These are phyloP conservation scores for Saccharomyces hybrid DNA, from an alignment of 1,139 yeast genomes.

Conservation along the genomic window DNA sequence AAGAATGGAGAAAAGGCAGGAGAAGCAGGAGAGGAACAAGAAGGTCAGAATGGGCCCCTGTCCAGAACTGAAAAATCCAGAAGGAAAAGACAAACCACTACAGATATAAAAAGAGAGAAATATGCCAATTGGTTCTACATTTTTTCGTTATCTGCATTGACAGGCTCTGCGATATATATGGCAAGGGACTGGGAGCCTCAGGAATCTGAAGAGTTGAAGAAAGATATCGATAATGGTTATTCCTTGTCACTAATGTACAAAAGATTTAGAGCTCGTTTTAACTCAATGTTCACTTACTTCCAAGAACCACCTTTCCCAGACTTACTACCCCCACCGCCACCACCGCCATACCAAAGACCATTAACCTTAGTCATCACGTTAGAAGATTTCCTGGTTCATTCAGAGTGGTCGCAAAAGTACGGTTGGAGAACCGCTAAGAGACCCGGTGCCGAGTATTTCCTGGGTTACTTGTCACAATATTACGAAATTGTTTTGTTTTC, in stretches of 20 bases:
- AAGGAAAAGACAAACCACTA: constrained; percentile 51
- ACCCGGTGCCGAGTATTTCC: constrained; percentile 95
- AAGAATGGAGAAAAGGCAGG: constrained; percentile 10
- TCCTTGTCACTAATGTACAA: constrained; percentile 56
- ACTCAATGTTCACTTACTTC: constrained; percentile 73
- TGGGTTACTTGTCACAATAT: constrained; percentile 89
- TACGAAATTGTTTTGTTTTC: constrained; percentile 92
- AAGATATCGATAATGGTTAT: constrained; percentile 59
- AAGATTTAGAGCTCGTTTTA: constrained; percentile 64
- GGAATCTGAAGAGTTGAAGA: constrained; percentile 52
- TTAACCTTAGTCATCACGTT: constrained; percentile 80
- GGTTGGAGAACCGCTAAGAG: constrained; percentile 99
- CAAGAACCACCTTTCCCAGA: constrained; percentile 92
- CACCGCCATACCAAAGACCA: constrained; percentile 91
- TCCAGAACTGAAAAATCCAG: constrained; percentile 15
- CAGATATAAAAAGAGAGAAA: constrained; percentile 57
- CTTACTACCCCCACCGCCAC: constrained; percentile 84
- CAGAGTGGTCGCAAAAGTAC: constrained; percentile 83
- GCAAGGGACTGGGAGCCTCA: constrained; percentile 83
- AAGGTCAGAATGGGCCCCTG: constrained; percentile 8
- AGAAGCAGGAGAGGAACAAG: constrained; percentile 22
- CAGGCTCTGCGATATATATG: constrained; percentile 60
- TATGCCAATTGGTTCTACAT: constrained; percentile 65
- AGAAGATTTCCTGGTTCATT: constrained; percentile 85
- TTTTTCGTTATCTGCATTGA: constrained; percentile 52